Conservation (phyloP, 257 asterid species). For the Plectranthus barbatus region DNA sequence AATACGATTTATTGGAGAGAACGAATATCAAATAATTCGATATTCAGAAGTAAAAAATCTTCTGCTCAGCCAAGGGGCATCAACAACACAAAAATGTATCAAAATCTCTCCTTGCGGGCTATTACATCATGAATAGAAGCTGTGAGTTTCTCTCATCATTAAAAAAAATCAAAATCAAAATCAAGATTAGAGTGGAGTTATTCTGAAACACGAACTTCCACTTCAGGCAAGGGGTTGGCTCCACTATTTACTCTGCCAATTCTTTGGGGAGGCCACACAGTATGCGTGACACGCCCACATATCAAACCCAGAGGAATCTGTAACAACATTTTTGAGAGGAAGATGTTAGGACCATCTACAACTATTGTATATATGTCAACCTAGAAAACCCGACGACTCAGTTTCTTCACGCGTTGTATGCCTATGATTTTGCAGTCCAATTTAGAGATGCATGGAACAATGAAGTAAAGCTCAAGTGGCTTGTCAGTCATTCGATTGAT, state of each 20-base stretch:
- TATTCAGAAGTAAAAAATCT: no score
- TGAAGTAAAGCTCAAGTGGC: not conserved
- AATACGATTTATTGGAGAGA: no score
- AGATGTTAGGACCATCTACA: not conserved
- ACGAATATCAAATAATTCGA: no score
- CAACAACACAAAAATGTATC: no score
- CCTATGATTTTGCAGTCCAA: not conserved
- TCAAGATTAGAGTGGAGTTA: not conserved
- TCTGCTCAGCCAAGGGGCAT: no score
- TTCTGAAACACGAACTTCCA: constrained; percentile 8
- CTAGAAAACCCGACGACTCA: not conserved
- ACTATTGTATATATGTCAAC: not conserved
- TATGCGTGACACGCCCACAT: constrained; percentile 71
- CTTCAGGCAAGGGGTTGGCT: constrained; percentile 22
- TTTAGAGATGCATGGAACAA: not conserved
- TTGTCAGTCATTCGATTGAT: no score
- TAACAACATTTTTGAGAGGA: not conserved
- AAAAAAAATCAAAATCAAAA: not conserved
- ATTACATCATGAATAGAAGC: not conserved
- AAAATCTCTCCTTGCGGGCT: not conserved
- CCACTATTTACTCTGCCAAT: constrained; percentile 46
- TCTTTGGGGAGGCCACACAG: constrained; percentile 88
- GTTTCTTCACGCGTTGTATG: not conserved
- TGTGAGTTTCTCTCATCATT: no score
- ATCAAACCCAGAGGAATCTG: constrained; percentile 92